Conservation (phyloP, 2,329 filamentous ascomycete species). For the Monosporascus sp. region DNA sequence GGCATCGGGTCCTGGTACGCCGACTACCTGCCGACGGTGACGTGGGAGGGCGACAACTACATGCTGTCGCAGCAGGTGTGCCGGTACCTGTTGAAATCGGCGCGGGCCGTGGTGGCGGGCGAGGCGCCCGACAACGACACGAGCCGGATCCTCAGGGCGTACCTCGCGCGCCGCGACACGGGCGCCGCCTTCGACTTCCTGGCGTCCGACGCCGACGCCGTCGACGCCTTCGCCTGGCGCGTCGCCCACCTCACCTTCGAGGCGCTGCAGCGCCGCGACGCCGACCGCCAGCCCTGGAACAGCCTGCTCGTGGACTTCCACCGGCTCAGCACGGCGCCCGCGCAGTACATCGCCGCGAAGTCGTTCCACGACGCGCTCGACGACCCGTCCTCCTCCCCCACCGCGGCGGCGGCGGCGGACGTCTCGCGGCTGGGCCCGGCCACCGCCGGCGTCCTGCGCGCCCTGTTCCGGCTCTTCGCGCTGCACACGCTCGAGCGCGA, state of each 20-base stretch:
- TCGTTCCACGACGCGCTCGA: conserved; percentile 52
- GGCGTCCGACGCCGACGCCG: conserved; percentile 63
- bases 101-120: conserved; percentile 62
- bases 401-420: neutral
- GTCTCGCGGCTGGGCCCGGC: conserved; percentile 41
- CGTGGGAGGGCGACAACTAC: conserved; percentile 78
- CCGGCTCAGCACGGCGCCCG: conserved; percentile 68
- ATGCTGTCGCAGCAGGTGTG: conserved; percentile 79
- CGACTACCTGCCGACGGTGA: conserved; percentile 65
- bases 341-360: conserved; percentile 73
- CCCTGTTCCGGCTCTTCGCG: conserved; percentile 79
- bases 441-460: conserved; percentile 55
- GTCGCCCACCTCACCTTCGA: conserved; percentile 71
- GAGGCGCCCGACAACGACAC: conserved; percentile 61
- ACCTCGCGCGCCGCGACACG: conserved; percentile 60
- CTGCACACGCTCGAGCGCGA: conserved; percentile 60
- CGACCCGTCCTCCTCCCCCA: conserved; percentile 38
- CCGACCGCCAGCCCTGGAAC: conserved; percentile 74
- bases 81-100: conserved; percentile 71
- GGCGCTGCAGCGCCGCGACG: conserved; percentile 67
- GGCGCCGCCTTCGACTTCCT: conserved; percentile 72
- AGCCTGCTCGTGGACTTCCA: conserved; percentile 73
- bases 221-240: conserved; percentile 71
- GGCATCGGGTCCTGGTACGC: conserved; percentile 73
- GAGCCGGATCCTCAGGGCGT: conserved; percentile 58